Evolutionary conservation across 129 eudicot species (phyloP).

Genomic region (Flaveria ramosissima): DNA sequence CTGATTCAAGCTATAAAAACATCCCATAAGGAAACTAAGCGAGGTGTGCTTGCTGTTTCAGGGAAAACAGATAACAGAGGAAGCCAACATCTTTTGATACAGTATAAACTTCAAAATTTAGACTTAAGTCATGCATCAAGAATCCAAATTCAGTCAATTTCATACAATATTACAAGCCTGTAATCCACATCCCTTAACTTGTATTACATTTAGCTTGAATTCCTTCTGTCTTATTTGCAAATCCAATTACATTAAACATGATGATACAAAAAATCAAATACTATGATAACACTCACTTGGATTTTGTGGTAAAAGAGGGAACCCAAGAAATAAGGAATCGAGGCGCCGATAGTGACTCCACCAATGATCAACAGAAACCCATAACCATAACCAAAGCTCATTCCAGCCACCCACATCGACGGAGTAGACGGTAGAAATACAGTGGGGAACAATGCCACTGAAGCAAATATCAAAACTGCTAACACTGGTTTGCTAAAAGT

Average conservation of each 20-base stretch:
- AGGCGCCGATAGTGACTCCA: constrained; percentile 64
- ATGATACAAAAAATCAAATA: neutral
- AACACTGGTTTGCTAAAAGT: constrained; percentile 75
- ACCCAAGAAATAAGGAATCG: constrained; percentile 81
- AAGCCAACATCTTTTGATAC: neutral
- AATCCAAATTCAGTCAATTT: neutral
- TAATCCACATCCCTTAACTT: neutral
- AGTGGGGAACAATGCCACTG: constrained; percentile 79
- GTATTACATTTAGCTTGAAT: neutral
- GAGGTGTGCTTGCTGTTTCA: too few relatives aligned
- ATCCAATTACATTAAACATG: neutral
- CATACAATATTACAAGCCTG: neutral
- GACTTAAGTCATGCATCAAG: neutral
- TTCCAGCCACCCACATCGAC: constrained; percentile 98
- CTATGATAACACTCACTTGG: constrained; percentile 49
- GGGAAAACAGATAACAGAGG: too few relatives aligned
- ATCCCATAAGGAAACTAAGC: too few relatives aligned
- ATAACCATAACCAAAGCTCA: constrained; percentile 92
- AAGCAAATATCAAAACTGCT: constrained; percentile 64
- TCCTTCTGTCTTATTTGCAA: neutral
- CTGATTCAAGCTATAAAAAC: too few relatives aligned
- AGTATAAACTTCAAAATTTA: neutral
- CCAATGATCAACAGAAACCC: constrained; percentile 73
- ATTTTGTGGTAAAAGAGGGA: constrained; percentile 72
- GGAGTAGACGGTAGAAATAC: constrained; percentile 83